Evolutionary conservation across 208 protist genomes (phyloP).

Genomic region (Leishmania amazonensis): DNA sequence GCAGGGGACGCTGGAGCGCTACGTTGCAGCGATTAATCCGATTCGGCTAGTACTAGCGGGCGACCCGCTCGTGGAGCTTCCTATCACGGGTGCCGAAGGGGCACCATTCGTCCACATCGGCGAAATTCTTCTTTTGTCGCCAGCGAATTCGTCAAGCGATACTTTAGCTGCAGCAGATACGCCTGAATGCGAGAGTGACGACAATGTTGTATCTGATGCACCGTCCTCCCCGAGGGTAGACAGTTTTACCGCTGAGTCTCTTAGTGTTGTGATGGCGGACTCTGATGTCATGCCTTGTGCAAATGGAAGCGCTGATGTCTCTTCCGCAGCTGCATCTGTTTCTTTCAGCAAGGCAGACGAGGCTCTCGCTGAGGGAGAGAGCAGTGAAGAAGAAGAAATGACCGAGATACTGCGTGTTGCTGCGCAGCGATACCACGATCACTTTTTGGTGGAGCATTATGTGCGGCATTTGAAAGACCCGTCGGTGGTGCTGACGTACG

Average conservation of each 20-base stretch:
- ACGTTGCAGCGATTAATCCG: conserved; percentile 66
- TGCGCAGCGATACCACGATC: conserved; percentile 42
- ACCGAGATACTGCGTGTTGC: conserved; percentile 18
- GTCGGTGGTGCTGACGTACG: conserved; percentile 66
- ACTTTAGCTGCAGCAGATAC: neutral
- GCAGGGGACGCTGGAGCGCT: conserved; percentile 63
- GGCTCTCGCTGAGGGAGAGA: conserved; percentile 5
- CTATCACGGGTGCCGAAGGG: conserved; percentile 75
- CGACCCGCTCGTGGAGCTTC: conserved; percentile 82
- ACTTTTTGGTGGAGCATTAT: conserved; percentile 74
- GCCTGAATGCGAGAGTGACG: neutral
- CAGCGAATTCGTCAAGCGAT: neutral
- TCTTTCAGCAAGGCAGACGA: neutral
- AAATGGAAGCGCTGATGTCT: neutral
- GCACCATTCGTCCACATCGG: conserved; percentile 78
- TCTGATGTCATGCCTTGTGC: neutral
- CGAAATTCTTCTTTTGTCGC: conserved; percentile 68
- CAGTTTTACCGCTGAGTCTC: conserved; percentile 32
- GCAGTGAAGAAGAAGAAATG: conserved; percentile 15
- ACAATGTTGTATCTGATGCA: neutral
- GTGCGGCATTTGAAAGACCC: conserved; percentile 55
- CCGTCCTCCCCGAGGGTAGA: neutral
- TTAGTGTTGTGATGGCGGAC: conserved; percentile 23
- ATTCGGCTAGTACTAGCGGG: conserved; percentile 81
- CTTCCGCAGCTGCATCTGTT: neutral